phyloP scores from a whole-genome alignment of 805 yeast genomes.

The Zygoascus bituminiphila region DNA sequence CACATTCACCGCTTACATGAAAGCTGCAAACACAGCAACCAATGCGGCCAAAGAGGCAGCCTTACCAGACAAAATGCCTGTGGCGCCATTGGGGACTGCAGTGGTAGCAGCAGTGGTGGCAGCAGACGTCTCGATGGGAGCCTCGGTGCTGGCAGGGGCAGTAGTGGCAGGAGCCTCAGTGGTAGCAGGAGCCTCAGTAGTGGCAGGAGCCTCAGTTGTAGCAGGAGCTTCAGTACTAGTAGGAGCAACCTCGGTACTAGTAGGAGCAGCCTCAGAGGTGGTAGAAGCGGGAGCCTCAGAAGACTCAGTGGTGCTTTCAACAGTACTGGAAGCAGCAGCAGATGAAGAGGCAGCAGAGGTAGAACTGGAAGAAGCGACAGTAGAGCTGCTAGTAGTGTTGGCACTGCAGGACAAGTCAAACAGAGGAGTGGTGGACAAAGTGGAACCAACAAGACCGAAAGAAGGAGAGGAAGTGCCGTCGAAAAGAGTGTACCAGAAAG shows the following conservation, averaged over 20 bases:
- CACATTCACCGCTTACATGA: too few relatives aligned
- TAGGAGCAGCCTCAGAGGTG: conserved; percentile 11
- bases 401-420: conserved; percentile 16
- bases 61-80: background rate
- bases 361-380: conserved; percentile 13
- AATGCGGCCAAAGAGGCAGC: background rate
- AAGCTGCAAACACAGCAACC: background rate
- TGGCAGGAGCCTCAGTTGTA: conserved; percentile 1
- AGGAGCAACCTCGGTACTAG: conserved; percentile 20
- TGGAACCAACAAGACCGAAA: conserved; percentile 16
- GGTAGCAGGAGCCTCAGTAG: conserved; percentile 1
- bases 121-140: background rate
- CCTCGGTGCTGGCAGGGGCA: background rate
- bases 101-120: background rate
- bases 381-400: conserved; percentile 7
- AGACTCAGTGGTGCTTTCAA: conserved; percentile 8
- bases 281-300: conserved; percentile 6
- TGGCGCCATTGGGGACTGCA: background rate
- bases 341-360: conserved; percentile 8
- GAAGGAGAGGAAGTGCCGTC: conserved; percentile 17
- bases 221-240: conserved; percentile 17
- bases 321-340: conserved; percentile 12
- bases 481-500: conserved; percentile 18
- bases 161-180: conserved; percentile 3
- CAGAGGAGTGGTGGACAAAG: conserved; percentile 9